phyloP scores from a whole-genome alignment of 192 early-diverging fungal genomes.

The Pecoramyces ruminantium region DNA sequence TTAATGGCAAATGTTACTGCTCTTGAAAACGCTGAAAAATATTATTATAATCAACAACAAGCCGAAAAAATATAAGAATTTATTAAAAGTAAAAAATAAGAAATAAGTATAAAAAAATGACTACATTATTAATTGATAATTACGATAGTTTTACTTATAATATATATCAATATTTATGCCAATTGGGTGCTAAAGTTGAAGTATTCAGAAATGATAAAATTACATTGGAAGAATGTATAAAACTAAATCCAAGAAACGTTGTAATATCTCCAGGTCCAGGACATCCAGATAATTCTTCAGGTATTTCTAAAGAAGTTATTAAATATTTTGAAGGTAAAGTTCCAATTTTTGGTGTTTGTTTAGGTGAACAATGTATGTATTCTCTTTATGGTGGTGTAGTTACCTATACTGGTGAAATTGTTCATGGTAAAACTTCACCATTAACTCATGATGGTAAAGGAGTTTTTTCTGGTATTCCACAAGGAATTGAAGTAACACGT shows the following conservation, averaged over 20 bases:
- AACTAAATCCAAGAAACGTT: conserved; percentile 76
- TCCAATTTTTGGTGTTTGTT: conserved; percentile 91
- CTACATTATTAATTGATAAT: neutral
- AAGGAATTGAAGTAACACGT: conserved; percentile 74
- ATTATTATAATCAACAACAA: conserved; percentile 51
- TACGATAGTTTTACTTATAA: conserved; percentile 83
- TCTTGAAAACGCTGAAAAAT: conserved; percentile 69
- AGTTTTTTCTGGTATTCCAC: conserved; percentile 64
- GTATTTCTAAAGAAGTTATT: conserved; percentile 78
- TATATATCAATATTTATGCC: conserved; percentile 84
- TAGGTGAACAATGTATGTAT: conserved; percentile 96
- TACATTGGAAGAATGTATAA: conserved; percentile 64
- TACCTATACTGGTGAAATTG: conserved; percentile 82
- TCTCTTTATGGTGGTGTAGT: conserved; percentile 89
- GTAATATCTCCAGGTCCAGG: conserved; percentile 96
- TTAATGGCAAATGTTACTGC: conserved; percentile 77
- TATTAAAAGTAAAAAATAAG: neutral
- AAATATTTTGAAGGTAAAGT: conserved; percentile 78
- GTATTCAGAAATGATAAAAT: conserved; percentile 92
- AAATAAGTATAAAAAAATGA: neutral
- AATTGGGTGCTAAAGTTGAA: conserved; percentile 77
- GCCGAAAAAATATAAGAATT: neutral
- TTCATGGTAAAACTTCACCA: conserved; percentile 89
- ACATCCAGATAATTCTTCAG: conserved; percentile 73
- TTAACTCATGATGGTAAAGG: conserved; percentile 84